phyloP scores from a whole-genome alignment of 2,329 filamentous ascomycete species.

The Exophiala aquamarina region DNA sequence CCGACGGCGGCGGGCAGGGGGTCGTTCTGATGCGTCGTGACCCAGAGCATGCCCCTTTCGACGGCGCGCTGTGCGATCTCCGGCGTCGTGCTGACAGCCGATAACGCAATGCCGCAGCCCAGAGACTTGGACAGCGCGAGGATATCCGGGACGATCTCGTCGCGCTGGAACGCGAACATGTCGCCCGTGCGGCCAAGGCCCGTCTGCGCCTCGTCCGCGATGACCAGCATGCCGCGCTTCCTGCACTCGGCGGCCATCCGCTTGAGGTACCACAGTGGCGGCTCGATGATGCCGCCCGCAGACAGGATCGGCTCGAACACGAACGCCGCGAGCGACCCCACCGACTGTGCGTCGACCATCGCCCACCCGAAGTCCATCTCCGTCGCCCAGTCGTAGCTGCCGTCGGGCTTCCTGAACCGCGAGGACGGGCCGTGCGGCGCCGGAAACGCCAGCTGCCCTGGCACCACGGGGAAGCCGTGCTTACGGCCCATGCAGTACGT shows the following conservation, averaged over 20 bases:
- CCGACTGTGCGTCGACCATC: slow-evolving; percentile 59
- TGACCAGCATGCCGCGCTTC: slow-evolving; percentile 50
- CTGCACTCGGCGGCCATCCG: slow-evolving; percentile 53
- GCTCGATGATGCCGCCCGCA: slow-evolving; percentile 58
- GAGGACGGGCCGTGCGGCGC: slow-evolving; percentile 62
- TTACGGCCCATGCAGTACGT: slow-evolving; percentile 54
- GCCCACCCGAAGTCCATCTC: slow-evolving; percentile 63
- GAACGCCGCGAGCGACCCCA: slow-evolving; percentile 61
- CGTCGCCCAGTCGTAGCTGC: slow-evolving; percentile 63
- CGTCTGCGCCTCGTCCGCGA: slow-evolving; percentile 91
- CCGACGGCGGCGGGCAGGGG: slow-evolving; percentile 60
- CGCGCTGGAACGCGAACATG: slow-evolving; percentile 96
- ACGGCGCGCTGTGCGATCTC: slow-evolving; percentile 50
- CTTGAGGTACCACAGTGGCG: slow-evolving; percentile 61
- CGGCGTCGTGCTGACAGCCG: slow-evolving; percentile 55
- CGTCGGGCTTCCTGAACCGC: slow-evolving; percentile 58
- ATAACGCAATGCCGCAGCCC: slow-evolving; percentile 43
- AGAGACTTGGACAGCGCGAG: slow-evolving; percentile 64
- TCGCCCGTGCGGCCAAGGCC: slow-evolving; percentile 86
- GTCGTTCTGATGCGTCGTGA: slow-evolving; percentile 63
- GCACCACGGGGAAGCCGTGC: slow-evolving; percentile 47
- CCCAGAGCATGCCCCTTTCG: slow-evolving; percentile 55
- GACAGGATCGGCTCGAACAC: slow-evolving; percentile 61
- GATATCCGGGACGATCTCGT: slow-evolving; percentile 82
- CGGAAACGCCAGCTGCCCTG: slow-evolving; percentile 57